These are phyloP conservation scores for Colletotrichum orbiculare DNA, from an alignment of 2,329 filamentous ascomycete genomes.

Conservation along the genomic window DNA sequence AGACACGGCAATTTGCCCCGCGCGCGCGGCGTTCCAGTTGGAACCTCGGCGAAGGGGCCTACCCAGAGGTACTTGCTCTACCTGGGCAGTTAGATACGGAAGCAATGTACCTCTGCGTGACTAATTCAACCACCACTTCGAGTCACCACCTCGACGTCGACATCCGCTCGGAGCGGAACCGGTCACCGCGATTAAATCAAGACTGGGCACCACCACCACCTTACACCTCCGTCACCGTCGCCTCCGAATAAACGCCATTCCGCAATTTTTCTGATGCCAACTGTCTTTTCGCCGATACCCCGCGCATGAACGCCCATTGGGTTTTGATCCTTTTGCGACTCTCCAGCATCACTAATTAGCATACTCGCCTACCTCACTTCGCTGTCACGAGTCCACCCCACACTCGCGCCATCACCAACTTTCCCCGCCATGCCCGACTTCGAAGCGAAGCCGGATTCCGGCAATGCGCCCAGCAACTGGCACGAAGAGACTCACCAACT, in stretches of 20 bases:
- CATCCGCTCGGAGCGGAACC: constrained; percentile 29
- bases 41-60: constrained; percentile 33
- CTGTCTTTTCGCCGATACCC: background rate
- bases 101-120: constrained; percentile 25
- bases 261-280: background rate
- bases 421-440: constrained; percentile 38
- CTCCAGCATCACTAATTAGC: background rate
- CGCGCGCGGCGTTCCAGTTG: constrained; percentile 21
- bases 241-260: background rate
- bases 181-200: constrained; percentile 25
- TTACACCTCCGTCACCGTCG: background rate
- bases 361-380: background rate
- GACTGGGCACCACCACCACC: constrained; percentile 1
- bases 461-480: constrained; percentile 39
- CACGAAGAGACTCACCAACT: constrained; percentile 50
- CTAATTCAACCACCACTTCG: constrained; percentile 26
- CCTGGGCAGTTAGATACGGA: no score
- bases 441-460: constrained; percentile 39
- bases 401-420: constrained; percentile 1
- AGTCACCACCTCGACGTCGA: constrained; percentile 15
- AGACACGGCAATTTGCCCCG: constrained; percentile 16
- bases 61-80: no score
- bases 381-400: background rate
- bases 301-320: constrained; percentile 5
- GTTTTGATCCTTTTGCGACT: background rate